These are phyloP conservation scores for Thielaviopsis musarum DNA, from an alignment of 2,329 filamentous ascomycete genomes.

Conservation along the genomic window DNA sequence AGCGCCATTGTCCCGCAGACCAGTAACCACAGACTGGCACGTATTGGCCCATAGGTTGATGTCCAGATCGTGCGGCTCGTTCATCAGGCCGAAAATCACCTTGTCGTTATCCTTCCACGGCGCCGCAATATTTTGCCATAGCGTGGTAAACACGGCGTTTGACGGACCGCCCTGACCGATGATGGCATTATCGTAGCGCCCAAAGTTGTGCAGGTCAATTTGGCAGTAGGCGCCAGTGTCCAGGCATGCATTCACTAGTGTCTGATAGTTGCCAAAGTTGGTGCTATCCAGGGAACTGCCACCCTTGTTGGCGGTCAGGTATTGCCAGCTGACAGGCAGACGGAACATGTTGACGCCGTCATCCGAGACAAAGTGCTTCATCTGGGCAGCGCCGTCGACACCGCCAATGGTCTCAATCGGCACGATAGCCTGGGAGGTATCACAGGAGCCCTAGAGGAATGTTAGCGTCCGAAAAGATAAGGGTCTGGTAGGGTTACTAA, in stretches of 20 bases:
- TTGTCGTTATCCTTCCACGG: slow-evolving; percentile 38
- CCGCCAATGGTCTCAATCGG: slow-evolving; percentile 17
- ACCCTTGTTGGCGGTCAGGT: slow-evolving; percentile 34
- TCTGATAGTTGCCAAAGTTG: slow-evolving; percentile 35
- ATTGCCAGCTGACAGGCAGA: slow-evolving; percentile 39
- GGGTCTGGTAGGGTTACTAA: slow-evolving; percentile 14
- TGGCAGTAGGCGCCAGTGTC: slow-evolving; percentile 40
- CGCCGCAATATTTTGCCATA: slow-evolving; percentile 41
- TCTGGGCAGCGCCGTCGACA: slow-evolving; percentile 29
- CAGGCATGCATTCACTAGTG: slow-evolving; percentile 38
- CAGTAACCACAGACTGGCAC: slow-evolving; percentile 45
- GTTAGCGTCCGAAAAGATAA: neutral
- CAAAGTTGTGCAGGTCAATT: slow-evolving; percentile 42
- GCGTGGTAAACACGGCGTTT: slow-evolving; percentile 36
- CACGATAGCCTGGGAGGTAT: slow-evolving; percentile 19
- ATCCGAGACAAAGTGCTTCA: slow-evolving; percentile 38
- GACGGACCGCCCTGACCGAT: slow-evolving; percentile 49
- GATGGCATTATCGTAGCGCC: slow-evolving; percentile 42
- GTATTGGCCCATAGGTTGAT: slow-evolving; percentile 40
- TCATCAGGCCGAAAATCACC: slow-evolving; percentile 51
- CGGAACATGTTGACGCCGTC: slow-evolving; percentile 38
- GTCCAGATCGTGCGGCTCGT: slow-evolving; percentile 47
- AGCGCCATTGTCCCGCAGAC: slow-evolving; percentile 49
- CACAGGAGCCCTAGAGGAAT: slow-evolving; percentile 19
- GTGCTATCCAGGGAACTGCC: slow-evolving; percentile 30